Evolutionary conservation across 305 asterid genomes (phyloP).

Genomic region (Fraxinus nigra): DNA sequence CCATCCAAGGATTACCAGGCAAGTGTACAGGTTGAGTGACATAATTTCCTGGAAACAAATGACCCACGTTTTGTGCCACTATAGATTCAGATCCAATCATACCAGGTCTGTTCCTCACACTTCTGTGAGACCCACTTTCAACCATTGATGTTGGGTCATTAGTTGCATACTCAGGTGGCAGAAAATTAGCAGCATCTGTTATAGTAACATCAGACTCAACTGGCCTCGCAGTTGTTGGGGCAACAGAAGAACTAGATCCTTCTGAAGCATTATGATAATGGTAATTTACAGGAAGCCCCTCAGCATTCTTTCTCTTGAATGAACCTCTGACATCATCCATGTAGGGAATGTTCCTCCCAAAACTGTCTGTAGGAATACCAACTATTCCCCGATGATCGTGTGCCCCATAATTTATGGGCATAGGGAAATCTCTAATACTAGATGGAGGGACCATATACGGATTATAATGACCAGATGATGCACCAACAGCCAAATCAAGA

Average conservation of each 20-base stretch:
- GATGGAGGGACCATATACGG: conserved; percentile 39
- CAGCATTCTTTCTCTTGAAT: conserved; percentile 45
- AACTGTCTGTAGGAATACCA: conserved; percentile 38
- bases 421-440: conserved; percentile 34
- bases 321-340: conserved; percentile 30
- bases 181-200: conserved; percentile 29
- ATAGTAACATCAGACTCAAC: conserved; percentile 29
- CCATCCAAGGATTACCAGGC: conserved; percentile 53
- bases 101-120: conserved; percentile 34
- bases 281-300: conserved; percentile 35
- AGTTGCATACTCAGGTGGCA: conserved; percentile 34
- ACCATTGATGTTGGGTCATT: conserved; percentile 26
- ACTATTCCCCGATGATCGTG: conserved; percentile 31
- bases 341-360: conserved; percentile 34
- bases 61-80: conserved; percentile 37
- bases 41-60: conserved; percentile 57
- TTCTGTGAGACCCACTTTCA: conserved; percentile 32
- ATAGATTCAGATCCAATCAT: conserved; percentile 46
- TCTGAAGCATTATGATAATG: conserved; percentile 33
- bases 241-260: conserved; percentile 46
- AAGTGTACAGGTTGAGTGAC: conserved; percentile 49
- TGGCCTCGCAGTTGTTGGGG: conserved; percentile 24
- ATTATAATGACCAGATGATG: conserved; percentile 55
- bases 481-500: conserved; percentile 46
- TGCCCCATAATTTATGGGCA: conserved; percentile 39